These are phyloP conservation scores for Drechslerella dactyloides DNA, from an alignment of 2,329 filamentous ascomycete genomes.

Conservation along the genomic window DNA sequence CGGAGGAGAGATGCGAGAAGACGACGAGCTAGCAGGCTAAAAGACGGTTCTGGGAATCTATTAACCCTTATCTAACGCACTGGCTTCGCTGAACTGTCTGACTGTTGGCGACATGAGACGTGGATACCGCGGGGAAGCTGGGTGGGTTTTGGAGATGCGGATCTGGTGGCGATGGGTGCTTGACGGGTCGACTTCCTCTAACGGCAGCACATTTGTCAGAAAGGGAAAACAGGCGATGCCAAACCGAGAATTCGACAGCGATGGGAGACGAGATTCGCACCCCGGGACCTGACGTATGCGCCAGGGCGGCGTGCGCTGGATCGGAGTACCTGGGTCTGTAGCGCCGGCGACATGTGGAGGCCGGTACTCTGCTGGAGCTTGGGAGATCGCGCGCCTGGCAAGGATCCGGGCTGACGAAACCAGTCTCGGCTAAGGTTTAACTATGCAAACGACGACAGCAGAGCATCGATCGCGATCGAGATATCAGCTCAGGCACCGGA, in stretches of 20 bases:
- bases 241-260: conserved; percentile 1
- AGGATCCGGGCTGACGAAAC: not conserved
- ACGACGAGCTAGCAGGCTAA: not conserved
- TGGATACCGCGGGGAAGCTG: conserved; percentile 4
- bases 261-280: conserved; percentile 3
- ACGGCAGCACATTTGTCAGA: conserved; percentile 26
- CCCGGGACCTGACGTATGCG: conserved; percentile 2
- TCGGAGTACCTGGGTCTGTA: no score
- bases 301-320: not conserved
- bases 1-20: conserved; percentile 7
- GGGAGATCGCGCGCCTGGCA: no score
- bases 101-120: conserved; percentile 43
- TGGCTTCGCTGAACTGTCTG: conserved; percentile 30
- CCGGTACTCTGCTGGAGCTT: not conserved
- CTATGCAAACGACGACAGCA: no score
- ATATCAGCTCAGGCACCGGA: no score
- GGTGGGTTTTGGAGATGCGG: conserved; percentile 3
- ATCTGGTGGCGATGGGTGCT: conserved; percentile 10
- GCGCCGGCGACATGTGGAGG: not conserved
- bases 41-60: conserved; percentile 11
- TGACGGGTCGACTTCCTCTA: conserved; percentile 4
- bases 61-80: conserved; percentile 47
- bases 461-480: no score
- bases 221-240: not conserved
- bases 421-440: no score